A percentile compares a stretch with the other conserved stretches of the same genome.
These are phyloP conservation scores for Mycena amicta DNA, from an alignment of 768 basidiomycete species.

Conservation along the genomic window DNA sequence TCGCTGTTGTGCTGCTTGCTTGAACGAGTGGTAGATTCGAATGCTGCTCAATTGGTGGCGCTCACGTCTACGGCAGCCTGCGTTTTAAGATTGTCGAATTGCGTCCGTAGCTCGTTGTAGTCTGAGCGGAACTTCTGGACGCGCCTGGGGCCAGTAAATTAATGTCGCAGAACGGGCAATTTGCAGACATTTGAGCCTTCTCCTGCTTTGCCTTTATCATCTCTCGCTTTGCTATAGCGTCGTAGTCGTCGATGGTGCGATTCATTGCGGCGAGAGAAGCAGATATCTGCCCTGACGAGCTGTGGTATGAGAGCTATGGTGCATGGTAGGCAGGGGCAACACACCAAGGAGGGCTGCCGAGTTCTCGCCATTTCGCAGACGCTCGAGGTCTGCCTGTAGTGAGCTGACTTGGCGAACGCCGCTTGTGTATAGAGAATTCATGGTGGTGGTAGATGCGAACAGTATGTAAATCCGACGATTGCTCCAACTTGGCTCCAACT, in stretches of 20 bases:
- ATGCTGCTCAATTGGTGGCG: slow-evolving; percentile 7
- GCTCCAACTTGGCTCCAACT: too few relatives aligned
- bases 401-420: slow-evolving; percentile 91
- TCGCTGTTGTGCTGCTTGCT: slow-evolving; percentile 65
- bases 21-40: slow-evolving; percentile 7
- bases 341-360: slow-evolving; percentile 84
- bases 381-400: slow-evolving; percentile 83
- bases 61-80: slow-evolving; percentile 55
- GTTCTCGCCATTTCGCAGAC: slow-evolving; percentile 77
- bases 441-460: slow-evolving; percentile 33
- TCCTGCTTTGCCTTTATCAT: slow-evolving; percentile 96
- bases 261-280: slow-evolving; percentile 96
- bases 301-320: too few relatives aligned
- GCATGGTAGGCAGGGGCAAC: too few relatives aligned
- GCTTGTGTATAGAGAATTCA: slow-evolving; percentile 95
- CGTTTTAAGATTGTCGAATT: slow-evolving; percentile 79
- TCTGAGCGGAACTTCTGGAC: slow-evolving; percentile 91
- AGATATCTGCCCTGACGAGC: slow-evolving; percentile 88
- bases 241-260: slow-evolving; percentile 95
- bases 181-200: slow-evolving; percentile 84
- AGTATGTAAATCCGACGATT: too few relatives aligned
- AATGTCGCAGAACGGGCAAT: not conserved
- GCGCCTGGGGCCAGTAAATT: slow-evolving; percentile 57
- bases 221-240: slow-evolving; percentile 94
- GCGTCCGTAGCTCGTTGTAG: slow-evolving; percentile 76